Evolutionary conservation across 1,284 basidiomycete species (phyloP).

Genomic region (Flammula alnicola): DNA sequence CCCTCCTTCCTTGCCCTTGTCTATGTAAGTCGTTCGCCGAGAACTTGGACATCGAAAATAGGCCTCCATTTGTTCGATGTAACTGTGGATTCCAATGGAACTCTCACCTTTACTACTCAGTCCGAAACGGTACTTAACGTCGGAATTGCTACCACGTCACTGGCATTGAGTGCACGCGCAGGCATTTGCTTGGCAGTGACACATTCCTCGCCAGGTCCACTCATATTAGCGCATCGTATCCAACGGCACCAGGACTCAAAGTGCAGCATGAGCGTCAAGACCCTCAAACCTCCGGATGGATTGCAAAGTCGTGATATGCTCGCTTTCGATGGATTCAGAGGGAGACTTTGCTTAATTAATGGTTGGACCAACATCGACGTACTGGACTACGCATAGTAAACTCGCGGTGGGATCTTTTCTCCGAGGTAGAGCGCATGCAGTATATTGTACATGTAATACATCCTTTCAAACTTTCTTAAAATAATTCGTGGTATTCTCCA

Average conservation of each 20-base stretch:
- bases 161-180: constrained; percentile 17
- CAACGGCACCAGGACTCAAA: constrained; percentile 11
- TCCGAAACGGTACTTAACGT: constrained; percentile 18
- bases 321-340: constrained; percentile 25
- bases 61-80: constrained; percentile 24
- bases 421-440: no score
- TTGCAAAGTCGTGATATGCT: constrained; percentile 26
- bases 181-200: constrained; percentile 25
- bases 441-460: neutral
- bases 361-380: constrained; percentile 28
- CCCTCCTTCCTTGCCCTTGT: constrained; percentile 23
- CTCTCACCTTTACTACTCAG: constrained; percentile 17
- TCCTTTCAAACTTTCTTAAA: no score
- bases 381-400: constrained; percentile 21
- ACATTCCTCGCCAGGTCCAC: constrained; percentile 24
- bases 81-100: constrained; percentile 11
- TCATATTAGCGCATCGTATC: constrained; percentile 25
- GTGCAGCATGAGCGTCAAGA: constrained; percentile 19
- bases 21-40: constrained; percentile 19
- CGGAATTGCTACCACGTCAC: constrained; percentile 21
- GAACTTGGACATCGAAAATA: constrained; percentile 27
- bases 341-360: constrained; percentile 26
- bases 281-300: constrained; percentile 22
- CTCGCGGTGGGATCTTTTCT: no score
- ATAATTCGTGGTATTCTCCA: no score